Evolutionary conservation across 2,329 filamentous ascomycete genomes (phyloP).

Genomic region (Cercospora zeae-maydis): DNA sequence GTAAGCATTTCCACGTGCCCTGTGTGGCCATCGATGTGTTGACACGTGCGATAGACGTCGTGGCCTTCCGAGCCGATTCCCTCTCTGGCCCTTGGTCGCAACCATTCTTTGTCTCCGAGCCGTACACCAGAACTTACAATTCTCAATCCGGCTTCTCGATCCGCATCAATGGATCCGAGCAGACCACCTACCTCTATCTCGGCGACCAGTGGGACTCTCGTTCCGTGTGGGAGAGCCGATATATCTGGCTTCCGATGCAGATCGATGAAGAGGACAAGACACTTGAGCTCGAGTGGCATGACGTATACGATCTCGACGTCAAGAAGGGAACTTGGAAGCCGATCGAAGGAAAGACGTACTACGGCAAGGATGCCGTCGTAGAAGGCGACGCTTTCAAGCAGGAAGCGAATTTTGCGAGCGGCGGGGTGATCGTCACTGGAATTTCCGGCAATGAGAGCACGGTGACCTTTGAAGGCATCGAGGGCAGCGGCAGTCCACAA

Average conservation of each 20-base stretch:
- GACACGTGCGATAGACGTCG: constrained; percentile 43
- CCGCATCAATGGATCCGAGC: constrained; percentile 40
- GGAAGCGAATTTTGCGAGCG: constrained; percentile 53
- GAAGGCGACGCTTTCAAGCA: constrained; percentile 52
- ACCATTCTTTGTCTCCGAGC: constrained; percentile 58
- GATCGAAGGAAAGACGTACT: constrained; percentile 50
- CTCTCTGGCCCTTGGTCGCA: constrained; percentile 59
- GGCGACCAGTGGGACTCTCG: constrained; percentile 63
- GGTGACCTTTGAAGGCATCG: constrained; percentile 49
- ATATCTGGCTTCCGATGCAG: constrained; percentile 55
- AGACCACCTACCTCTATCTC: constrained; percentile 53
- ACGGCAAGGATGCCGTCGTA: constrained; percentile 45
- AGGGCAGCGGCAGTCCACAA: constrained; percentile 51
- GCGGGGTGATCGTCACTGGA: constrained; percentile 49
- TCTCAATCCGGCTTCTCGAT: constrained; percentile 61
- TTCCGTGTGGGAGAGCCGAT: constrained; percentile 55
- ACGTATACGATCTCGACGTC: constrained; percentile 55
- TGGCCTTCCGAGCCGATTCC: constrained; percentile 58
- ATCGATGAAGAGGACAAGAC: constrained; percentile 53
- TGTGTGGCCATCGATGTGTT: neutral
- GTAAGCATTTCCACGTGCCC: constrained; percentile 24
- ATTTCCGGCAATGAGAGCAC: constrained; percentile 56
- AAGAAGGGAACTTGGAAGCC: constrained; percentile 49
- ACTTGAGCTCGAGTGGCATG: constrained; percentile 51
- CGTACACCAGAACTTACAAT: constrained; percentile 55